Evolutionary conservation across 1,284 basidiomycete genomes (phyloP), one percentile per base, ranked within the genome.

Genomic region (Microbotryum intermedium): DNA sequence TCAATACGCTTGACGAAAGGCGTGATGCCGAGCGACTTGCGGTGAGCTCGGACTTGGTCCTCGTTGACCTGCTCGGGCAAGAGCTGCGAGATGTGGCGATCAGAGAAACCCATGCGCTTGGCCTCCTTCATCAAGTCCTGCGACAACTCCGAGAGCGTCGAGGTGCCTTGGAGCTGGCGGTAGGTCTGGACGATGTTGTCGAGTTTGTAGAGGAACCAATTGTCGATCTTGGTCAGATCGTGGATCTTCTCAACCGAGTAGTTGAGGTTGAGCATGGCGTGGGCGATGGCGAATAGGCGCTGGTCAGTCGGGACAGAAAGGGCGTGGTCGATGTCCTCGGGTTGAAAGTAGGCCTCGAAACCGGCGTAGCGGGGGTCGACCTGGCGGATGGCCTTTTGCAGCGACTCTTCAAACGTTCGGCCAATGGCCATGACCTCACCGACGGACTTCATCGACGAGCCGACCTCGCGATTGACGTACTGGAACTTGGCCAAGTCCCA

Each of bases 381-480:
- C 79, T 95, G 92, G 69, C 95, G 87, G 69, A 98, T 90, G 55
- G 95, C 95, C 79, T 99, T 99, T 76, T 98, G 95, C 72, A 99
- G 80, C 72, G 88, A 91, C 77, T 99, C 95, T 77, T 99, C 95
- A 70, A 97, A 99, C 1, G 95, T 98, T 69, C 95, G 87, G 51
- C 95, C 95, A 69, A 99, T 97, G 66, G 94, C 94, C 95, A 99
- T 98, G 71, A 98, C 94, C 76, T 98, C 95, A 64, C 95, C 95
- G 61, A 99, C 95, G 26, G 90, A 93, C 78, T 99, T 98, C 95
- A 99, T 98, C 28, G 91, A 84, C 3, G 93, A 97, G 44, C 95
- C 94, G 56, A 98, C 85, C 73, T 92, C 86, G 62, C 94, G 87
- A 75, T 95, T 87, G 61, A 99, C 95, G 72, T 82, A 79, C 73